Base-by-base conservation (phyloP, 768 basidiomycete species). In the Tricholoma sp. region DNA sequence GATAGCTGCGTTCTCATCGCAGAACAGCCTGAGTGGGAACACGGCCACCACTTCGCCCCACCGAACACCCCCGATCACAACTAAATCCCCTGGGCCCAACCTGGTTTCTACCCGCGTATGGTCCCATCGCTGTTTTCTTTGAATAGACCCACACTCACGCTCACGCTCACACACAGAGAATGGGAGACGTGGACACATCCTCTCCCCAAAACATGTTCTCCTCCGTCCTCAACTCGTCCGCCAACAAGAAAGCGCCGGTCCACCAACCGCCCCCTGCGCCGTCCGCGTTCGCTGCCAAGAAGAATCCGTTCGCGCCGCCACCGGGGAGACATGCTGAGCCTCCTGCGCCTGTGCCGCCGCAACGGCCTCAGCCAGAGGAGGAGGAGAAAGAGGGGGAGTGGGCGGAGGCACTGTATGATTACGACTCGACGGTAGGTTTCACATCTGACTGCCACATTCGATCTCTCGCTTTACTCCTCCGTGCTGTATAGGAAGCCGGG, bases 391-490 rank as follows among this genome's bases (percentile, higher is more conserved):
- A 70, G 34, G 88, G 87, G 4, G 86, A 88, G 58, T 92, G 90
- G 90, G 88, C 82, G 13, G 84, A 91, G 62, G 90, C 76, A 4
- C 61, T 89, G 68, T 92, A 91, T 64, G 89, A 88, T 57, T 92
- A 88, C 72, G 72, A 72, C 42, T 84, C 88, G 51, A 73, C 74
- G 62, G 89, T 90, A 61, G 39, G 58, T 48, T 12, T 4, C n/a
- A 15, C 42, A 10, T 7, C n/a, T n/a, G n/a, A n/a, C n/a, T n/a
- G n/a, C n/a, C n/a, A n/a, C n/a, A n/a, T n/a, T n/a, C n/a, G n/a
- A n/a, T n/a, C n/a, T n/a, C n/a, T n/a, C n/a, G n/a, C n/a, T n/a
- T n/a, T n/a, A n/a, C n/a, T n/a, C n/a, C n/a, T n/a, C n/a, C n/a
- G n/a, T n/a, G n/a, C n/a, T n/a, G n/a, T n/a, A n/a, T n/a, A n/a